Conservation (phyloP, 192 early-diverging fungal species). For the Gaertneriomyces sp. region DNA sequence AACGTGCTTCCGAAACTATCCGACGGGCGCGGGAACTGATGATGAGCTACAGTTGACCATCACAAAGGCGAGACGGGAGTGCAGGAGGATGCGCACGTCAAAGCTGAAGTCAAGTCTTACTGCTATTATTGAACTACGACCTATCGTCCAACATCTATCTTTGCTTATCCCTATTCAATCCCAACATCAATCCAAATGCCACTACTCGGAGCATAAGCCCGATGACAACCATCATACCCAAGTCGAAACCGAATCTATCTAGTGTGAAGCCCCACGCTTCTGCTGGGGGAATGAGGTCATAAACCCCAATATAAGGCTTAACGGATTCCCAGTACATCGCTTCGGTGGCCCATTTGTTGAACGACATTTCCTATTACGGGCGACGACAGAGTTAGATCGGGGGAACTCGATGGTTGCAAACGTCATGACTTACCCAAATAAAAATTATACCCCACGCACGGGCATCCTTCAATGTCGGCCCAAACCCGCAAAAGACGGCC, state of each 20-base stretch:
- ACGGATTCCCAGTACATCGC: conserved; percentile 29
- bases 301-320: conserved; percentile 23
- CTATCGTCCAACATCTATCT: conserved; percentile 22
- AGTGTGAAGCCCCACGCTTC: conserved; percentile 33
- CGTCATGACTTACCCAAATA: conserved; percentile 19
- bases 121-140: too few species aligned
- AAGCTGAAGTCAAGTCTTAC: too few species aligned
- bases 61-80: too few species aligned
- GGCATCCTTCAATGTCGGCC: conserved; percentile 37
- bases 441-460: conserved; percentile 32
- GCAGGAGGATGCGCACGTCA: too few species aligned
- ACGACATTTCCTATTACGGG: conserved; percentile 29
- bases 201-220: conserved; percentile 31
- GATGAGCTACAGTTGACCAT: too few species aligned
- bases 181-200: conserved; percentile 35
- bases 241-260: conserved; percentile 27
- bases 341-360: conserved; percentile 49
- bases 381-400: neutral
- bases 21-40: too few species aligned
- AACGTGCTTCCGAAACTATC: too few species aligned
- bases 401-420: neutral
- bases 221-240: conserved; percentile 34
- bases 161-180: conserved; percentile 43
- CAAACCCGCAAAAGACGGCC: conserved; percentile 51
- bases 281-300: conserved; percentile 24